phyloP scores from a whole-genome alignment of 2,329 filamentous ascomycete species.

The Rutstroemia sp. region DNA sequence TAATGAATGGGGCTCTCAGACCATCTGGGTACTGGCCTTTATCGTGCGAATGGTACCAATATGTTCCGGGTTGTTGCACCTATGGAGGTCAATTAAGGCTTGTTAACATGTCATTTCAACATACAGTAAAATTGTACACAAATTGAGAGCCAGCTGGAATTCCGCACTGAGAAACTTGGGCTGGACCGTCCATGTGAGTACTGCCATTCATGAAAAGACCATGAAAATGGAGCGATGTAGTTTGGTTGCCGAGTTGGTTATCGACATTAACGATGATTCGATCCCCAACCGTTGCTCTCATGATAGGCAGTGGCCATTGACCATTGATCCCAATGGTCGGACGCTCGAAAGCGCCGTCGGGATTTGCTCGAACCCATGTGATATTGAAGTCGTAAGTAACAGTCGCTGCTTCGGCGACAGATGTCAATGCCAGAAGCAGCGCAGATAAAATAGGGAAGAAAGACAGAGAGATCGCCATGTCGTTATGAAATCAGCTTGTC shows the following conservation, averaged over 20 bases:
- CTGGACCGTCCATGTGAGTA: slow-evolving; percentile 61
- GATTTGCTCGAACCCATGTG: slow-evolving; percentile 64
- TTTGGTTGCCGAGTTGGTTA: slow-evolving; percentile 42
- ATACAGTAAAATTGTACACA: slow-evolving; percentile 60
- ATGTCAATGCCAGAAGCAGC: slow-evolving; percentile 26
- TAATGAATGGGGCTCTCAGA: slow-evolving; percentile 47
- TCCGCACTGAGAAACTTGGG: slow-evolving; percentile 57
- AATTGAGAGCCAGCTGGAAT: slow-evolving; percentile 58
- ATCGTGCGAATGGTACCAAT: slow-evolving; percentile 64
- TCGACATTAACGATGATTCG: slow-evolving; percentile 35
- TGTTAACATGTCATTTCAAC: slow-evolving; percentile 26
- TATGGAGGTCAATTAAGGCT: slow-evolving; percentile 18
- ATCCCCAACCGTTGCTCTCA: slow-evolving; percentile 57
- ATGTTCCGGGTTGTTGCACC: slow-evolving; percentile 61
- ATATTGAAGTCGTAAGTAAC: slow-evolving; percentile 60
- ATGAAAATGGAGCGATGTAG: slow-evolving; percentile 62
- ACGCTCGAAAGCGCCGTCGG: slow-evolving; percentile 57
- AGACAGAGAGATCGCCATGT: slow-evolving; percentile 36
- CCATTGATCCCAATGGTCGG: slow-evolving; percentile 72
- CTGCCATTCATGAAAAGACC: slow-evolving; percentile 63
- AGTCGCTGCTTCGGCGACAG: slow-evolving; percentile 35
- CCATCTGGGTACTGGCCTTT: slow-evolving; percentile 52
- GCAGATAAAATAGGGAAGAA: slow-evolving; percentile 33
- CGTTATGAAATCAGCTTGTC: slow-evolving; percentile 17
- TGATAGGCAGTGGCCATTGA: slow-evolving; percentile 64